Evolutionary conservation across 2,329 filamentous ascomycete species (phyloP).

Genomic region (Cercospora zeae-maydis): DNA sequence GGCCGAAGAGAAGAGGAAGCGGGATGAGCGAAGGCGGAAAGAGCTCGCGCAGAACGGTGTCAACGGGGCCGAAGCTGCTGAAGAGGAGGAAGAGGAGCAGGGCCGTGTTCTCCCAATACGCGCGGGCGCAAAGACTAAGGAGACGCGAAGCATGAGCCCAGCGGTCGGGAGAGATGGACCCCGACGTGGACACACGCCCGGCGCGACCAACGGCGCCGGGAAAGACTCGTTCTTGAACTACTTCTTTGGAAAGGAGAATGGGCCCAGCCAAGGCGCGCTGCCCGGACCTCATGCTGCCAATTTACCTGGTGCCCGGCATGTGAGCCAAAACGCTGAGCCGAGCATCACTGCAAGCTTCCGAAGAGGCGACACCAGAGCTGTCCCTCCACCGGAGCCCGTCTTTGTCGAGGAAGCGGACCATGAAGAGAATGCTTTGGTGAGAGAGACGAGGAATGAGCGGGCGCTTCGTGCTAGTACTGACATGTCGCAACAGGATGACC

Average conservation of each 20-base stretch:
- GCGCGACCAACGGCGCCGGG: slow-evolving; percentile 45
- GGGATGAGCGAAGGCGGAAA: slow-evolving; percentile 77
- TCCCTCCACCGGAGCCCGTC: slow-evolving; percentile 29
- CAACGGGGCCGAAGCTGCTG: slow-evolving; percentile 69
- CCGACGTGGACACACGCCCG: slow-evolving; percentile 26
- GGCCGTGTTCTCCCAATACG: slow-evolving; percentile 55
- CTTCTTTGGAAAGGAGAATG: slow-evolving; percentile 94
- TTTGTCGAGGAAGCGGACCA: slow-evolving; percentile 55
- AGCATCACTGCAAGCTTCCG: slow-evolving; percentile 81
- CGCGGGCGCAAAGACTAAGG: slow-evolving; percentile 45
- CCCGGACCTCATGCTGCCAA: slow-evolving; percentile 39
- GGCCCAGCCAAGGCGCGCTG: slow-evolving; percentile 40
- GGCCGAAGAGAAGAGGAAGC: slow-evolving; percentile 79
- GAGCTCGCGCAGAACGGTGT: slow-evolving; percentile 62
- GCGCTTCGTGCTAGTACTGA: not conserved
- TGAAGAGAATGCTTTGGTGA: slow-evolving; percentile 31
- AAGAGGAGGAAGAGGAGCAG: slow-evolving; percentile 56
- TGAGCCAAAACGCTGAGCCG: slow-evolving; percentile 74
- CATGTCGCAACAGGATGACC: slow-evolving; percentile 26
- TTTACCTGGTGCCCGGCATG: slow-evolving; percentile 58
- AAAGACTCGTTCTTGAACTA: slow-evolving; percentile 96
- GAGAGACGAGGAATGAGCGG: not conserved
- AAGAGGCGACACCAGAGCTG: slow-evolving; percentile 57
- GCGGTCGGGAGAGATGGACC: slow-evolving; percentile 56
- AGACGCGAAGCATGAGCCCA: slow-evolving; percentile 77